Conservation (phyloP, 257 asterid genomes). For the Scutellaria baicalensis region DNA sequence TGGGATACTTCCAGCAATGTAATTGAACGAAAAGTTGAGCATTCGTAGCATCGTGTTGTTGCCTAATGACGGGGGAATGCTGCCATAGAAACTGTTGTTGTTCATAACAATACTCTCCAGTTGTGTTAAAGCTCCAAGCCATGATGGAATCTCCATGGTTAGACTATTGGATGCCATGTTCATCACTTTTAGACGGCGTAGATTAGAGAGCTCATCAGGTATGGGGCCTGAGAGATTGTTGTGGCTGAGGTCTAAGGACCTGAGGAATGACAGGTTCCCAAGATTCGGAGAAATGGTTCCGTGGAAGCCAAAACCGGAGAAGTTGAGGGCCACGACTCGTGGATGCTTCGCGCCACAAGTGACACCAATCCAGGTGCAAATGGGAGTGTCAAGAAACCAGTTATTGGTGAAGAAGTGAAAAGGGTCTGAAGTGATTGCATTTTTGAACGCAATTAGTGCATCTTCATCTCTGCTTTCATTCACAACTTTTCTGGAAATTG, state of each 20-base stretch:
- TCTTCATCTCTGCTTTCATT: conserved; percentile 7
- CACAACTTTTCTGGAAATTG: neutral
- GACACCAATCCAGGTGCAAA: conserved; percentile 37
- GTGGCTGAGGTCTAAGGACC: conserved; percentile 15
- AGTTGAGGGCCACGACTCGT: conserved; percentile 23
- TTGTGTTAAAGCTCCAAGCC: conserved; percentile 28
- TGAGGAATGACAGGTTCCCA: conserved; percentile 33
- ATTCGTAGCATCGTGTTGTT: conserved; percentile 29
- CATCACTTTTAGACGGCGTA: conserved; percentile 15
- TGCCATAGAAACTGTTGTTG: conserved; percentile 39
- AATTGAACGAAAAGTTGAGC: conserved; percentile 22
- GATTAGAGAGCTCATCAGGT: conserved; percentile 31
- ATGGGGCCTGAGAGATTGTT: conserved; percentile 35
- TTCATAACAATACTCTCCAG: conserved; percentile 21
- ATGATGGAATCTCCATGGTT: conserved; percentile 30
- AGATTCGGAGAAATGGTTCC: conserved; percentile 28
- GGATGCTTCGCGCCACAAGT: conserved; percentile 1
- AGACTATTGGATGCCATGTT: conserved; percentile 31
- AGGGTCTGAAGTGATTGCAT: conserved; percentile 17
- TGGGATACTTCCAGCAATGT: conserved; percentile 32
- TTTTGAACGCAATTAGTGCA: conserved; percentile 19
- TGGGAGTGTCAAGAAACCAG: conserved; percentile 19
- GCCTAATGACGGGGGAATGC: conserved; percentile 31
- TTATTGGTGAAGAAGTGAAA: conserved; percentile 5
- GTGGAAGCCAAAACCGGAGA: conserved; percentile 17